phyloP scores from a whole-genome alignment of 345 rosid genomes.

The Combretum micranthum region DNA sequence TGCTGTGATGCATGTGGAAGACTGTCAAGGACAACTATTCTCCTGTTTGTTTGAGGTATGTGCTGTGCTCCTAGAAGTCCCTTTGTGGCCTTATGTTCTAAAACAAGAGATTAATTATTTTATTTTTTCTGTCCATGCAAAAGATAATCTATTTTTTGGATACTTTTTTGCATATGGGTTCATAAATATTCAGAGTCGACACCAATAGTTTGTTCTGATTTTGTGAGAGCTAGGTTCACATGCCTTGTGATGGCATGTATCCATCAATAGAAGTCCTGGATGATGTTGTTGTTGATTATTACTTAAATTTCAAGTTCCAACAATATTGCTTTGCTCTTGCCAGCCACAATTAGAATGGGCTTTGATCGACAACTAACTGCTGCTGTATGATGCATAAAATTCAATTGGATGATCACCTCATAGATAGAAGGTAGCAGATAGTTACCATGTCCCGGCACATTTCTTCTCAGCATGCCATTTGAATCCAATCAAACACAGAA shows the following conservation, averaged over 20 bases:
- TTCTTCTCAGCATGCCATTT: no score
- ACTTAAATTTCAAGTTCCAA: not conserved
- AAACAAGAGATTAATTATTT: no score
- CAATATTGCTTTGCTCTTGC: no score
- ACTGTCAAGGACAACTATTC: conserved; percentile 85
- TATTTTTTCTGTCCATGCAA: no score
- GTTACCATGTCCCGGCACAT: no score
- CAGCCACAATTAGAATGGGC: no score
- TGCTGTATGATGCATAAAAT: no score
- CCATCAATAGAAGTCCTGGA: conserved; percentile 4
- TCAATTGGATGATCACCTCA: no score
- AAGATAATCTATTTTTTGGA: no score
- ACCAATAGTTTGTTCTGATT: conserved; percentile 93
- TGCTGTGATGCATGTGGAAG: conserved; percentile 98
- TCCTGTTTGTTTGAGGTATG: conserved; percentile 88
- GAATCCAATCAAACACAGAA: no score
- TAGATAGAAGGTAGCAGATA: no score
- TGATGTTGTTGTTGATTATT: conserved; percentile 1
- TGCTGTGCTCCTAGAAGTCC: not conserved
- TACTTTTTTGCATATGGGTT: conserved; percentile 33
- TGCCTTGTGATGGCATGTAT: conserved; percentile 68
- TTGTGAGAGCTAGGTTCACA: conserved; percentile 97
- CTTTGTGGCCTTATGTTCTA: not conserved
- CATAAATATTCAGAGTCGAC: conserved; percentile 88
- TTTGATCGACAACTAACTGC: no score